Evolutionary conservation across 2,329 filamentous ascomycete species (phyloP).

Genomic region (Knoxdaviesia capensis): DNA sequence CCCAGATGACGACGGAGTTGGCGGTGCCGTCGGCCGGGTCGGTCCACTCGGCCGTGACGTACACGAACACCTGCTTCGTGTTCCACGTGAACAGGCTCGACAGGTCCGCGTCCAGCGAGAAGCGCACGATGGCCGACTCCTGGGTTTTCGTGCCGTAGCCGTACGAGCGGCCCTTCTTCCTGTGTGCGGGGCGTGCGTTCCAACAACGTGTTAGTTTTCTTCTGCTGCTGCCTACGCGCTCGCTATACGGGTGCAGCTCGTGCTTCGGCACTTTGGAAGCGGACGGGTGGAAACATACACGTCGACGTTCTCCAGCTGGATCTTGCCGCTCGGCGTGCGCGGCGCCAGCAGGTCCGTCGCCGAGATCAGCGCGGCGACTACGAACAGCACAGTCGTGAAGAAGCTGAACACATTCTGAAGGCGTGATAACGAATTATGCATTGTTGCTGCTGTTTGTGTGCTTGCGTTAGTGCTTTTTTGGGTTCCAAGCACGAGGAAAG

Average conservation of each 20-base stretch:
- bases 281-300: conserved; percentile 38
- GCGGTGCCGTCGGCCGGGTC: conserved; percentile 11
- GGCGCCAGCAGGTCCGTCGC: conserved; percentile 54
- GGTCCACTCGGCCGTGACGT: conserved; percentile 66
- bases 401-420: conserved; percentile 90
- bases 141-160: conserved; percentile 88
- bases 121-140: conserved; percentile 87
- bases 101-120: conserved; percentile 82
- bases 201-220: background rate
- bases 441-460: conserved; percentile 19
- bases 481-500: too few relatives aligned
- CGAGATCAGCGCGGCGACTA: conserved; percentile 61
- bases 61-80: conserved; percentile 95
- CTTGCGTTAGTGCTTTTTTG: conserved; percentile 1
- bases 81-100: conserved; percentile 95
- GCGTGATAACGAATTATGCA: conserved; percentile 77
- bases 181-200: background rate
- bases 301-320: conserved; percentile 59
- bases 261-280: background rate
- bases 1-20: conserved; percentile 76
- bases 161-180: conserved; percentile 52
- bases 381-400: conserved; percentile 86
- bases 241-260: too few relatives aligned
- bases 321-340: conserved; percentile 39
- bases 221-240: too few relatives aligned